Evolutionary conservation across 306 rosid genomes (phyloP), one percentile per base, ranked within the genome.

Genomic region (Sicyos edulis): DNA sequence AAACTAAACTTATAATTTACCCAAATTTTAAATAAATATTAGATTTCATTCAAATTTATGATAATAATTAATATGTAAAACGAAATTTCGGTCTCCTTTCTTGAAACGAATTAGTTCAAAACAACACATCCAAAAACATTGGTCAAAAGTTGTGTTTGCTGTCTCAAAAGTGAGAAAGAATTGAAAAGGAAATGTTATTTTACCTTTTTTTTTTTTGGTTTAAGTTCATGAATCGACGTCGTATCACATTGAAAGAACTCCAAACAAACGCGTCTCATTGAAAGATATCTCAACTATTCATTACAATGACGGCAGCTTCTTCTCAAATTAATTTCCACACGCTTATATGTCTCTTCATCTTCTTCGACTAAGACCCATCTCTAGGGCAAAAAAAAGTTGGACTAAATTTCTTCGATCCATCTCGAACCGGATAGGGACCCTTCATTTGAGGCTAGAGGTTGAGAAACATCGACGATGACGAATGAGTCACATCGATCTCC

Each of bases 231-330:
- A 63, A 63, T 17, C 51, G 2, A 63, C 26, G 16, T 63, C 50
- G 7, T 37, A 4, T 56, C 45, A 34, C 0, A 14, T 32, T 15
- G 20, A 59, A 59, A 59, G 10, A 13, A 4, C 66, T 60, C 45
- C 66, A 60, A 60, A 60, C 45, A 60, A 60, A 60, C 66, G 66
- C 66, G 66, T 60, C 66, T 12, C 66, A 60, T 29, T 1, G 6
- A 6, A 26, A 14, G 29, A 60, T 44, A 15, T 58, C 17, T 58
- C n/a, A 22, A 8, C 9, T 29, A 21, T 16, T 60, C 66, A 60
- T 60, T 45, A 29, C 66, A 7, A 29, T 29, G 11, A 4, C 12
- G 20, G 20, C 6, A 60, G n/a, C 42, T 59, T 26, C 26, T 6
- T 15, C 1, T 22, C 0, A 15, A 29, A 52, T 8, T 15, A 61